Conservation (phyloP, 192 early-diverging fungal species). For the Neocallimastix lanati region DNA sequence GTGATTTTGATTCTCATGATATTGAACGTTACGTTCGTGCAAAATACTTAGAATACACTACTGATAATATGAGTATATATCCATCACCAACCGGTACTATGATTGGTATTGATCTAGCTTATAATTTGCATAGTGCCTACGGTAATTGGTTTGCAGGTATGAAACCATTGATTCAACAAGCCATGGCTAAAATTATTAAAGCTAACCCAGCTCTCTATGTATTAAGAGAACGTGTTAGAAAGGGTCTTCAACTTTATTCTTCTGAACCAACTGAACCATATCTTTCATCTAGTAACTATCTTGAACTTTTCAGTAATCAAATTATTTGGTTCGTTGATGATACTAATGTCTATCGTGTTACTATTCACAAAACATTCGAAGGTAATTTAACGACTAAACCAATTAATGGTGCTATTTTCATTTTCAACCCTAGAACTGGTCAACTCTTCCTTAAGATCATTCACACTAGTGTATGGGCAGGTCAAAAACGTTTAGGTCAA, state of each 20-base stretch:
- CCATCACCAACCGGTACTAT: constrained; percentile 95
- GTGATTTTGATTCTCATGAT: constrained; percentile 97
- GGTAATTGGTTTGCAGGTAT: constrained; percentile 98
- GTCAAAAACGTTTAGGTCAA: constrained; percentile 97
- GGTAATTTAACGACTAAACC: constrained; percentile 99
- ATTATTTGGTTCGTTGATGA: constrained; percentile 99
- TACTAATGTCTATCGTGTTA: constrained; percentile 98
- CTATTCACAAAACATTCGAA: constrained; percentile 98
- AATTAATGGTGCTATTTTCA: constrained; percentile 97
- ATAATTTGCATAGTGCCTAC: constrained; percentile 76
- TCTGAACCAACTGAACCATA: constrained; percentile 98
- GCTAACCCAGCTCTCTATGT: constrained; percentile 95
- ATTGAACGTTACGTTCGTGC: constrained; percentile 95
- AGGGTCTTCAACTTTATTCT: constrained; percentile 94
- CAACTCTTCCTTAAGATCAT: constrained; percentile 99
- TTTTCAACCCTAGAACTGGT: constrained; percentile 96
- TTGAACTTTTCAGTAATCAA: constrained; percentile 93
- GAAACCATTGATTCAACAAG: constrained; percentile 93
- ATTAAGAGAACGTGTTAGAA: constrained; percentile 91
- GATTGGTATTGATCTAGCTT: constrained; percentile 93
- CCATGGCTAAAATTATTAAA: constrained; percentile 99
- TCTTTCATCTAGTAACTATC: constrained; percentile 73
- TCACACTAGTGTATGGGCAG: constrained; percentile 97
- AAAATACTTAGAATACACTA: constrained; percentile 96
- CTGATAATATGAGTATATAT: constrained; percentile 97